Base-by-base conservation (phyloP, 305 asterid species). In the Fraxinus sp. region DNA sequence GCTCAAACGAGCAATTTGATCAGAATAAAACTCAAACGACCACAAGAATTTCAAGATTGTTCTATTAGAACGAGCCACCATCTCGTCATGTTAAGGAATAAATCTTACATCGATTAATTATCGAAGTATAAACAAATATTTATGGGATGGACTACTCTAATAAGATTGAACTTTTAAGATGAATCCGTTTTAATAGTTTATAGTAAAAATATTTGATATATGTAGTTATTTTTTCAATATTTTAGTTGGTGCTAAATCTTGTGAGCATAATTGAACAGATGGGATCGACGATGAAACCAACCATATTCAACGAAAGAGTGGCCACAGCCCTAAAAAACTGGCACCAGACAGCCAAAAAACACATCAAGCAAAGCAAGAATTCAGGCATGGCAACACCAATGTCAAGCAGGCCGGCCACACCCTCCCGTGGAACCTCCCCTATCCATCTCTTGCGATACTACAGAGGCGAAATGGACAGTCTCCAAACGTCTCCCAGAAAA, bases 231-330 rank as follows among this genome's bases (percentile, higher is more conserved):
- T 13, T 49, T 14, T 14, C 20, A 49, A 14, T 37, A 18, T 78
- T 5, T 11, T 49, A 0, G 10, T n/a, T 5, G 7, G 26, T 79
- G 68, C 36, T 22, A 72, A 80, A 11, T 59, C 26, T 5, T 13
- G 18, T 72, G 11, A 7, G n/a, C 16, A 18, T 2, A 22, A 46
- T 11, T 18, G 41, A 33, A 76, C 85, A 96, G 99, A 96, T 95
- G 99, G 99, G 98, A 70, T 91, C 98, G 5, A 89, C 87, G 16
- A 95, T 96, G 99, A 96, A 92, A 83, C 93, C 98, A 49, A 92
- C 97, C 0, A 93, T 96, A 79, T 96, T 96, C 96, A 92, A 92
- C 83, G 98, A 96, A 22, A 80, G 90, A 83, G 97, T 95, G 1
- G 97, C 92, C 0, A 73, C 90, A 2, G 99, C 99, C 16, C 79